phyloP scores from a whole-genome alignment of 2,329 filamentous ascomycete species.

The Colletotrichum sp. region DNA sequence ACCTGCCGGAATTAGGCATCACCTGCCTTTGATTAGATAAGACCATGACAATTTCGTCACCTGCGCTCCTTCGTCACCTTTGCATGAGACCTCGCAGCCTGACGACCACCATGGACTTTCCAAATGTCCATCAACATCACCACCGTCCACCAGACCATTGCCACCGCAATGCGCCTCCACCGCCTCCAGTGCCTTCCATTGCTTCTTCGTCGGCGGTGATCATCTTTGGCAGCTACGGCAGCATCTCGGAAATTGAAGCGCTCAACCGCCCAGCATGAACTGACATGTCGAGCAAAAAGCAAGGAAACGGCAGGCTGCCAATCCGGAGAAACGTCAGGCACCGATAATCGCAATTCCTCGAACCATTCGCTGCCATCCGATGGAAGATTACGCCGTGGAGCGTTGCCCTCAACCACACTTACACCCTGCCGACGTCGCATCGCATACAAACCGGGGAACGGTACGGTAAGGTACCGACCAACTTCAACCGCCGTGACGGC shows the following conservation, averaged over 20 bases:
- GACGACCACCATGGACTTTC: not conserved
- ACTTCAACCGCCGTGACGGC: not conserved
- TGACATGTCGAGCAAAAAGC: not conserved
- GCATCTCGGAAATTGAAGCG: slow-evolving; percentile 5
- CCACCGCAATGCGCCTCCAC: not conserved
- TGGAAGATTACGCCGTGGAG: slow-evolving; percentile 5
- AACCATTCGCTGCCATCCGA: not conserved
- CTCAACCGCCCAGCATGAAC: not conserved
- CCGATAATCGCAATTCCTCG: not conserved
- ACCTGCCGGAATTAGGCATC: not conserved
- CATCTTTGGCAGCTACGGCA: not conserved
- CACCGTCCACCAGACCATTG: not conserved
- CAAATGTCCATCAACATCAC: not conserved
- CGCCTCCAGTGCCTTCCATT: not conserved
- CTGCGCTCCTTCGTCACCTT: not conserved
- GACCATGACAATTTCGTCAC: not conserved
- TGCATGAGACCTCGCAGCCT: not conserved
- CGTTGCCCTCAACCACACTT: slow-evolving; percentile 9
- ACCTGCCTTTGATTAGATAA: not conserved
- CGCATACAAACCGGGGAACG: not conserved
- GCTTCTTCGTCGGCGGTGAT: not conserved
- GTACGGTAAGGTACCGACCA: not conserved
- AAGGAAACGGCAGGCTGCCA: not conserved
- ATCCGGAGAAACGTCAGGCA: not conserved
- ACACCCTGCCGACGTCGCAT: not conserved